These are phyloP conservation scores for Komagataella phaffii DNA, from an alignment of 805 yeast genomes.

Conservation along the genomic window DNA sequence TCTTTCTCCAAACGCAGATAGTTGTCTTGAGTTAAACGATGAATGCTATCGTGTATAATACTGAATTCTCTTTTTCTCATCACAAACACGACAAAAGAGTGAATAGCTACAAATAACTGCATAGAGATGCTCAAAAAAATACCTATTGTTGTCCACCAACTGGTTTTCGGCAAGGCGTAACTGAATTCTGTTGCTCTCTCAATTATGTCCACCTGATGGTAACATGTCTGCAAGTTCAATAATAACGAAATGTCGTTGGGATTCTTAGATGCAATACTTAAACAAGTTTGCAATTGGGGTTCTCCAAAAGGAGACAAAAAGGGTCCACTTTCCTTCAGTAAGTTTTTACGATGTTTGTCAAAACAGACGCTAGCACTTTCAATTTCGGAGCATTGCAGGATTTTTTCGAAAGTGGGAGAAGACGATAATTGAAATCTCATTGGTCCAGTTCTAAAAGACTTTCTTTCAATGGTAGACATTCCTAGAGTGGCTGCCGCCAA, in stretches of 20 bases:
- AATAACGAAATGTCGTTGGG: conserved; percentile 11
- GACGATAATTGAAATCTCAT: background rate
- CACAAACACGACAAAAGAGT: conserved; percentile 2
- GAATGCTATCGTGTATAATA: background rate
- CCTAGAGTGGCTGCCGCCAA: background rate
- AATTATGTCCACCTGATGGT: conserved; percentile 11
- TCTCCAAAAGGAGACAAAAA: conserved; percentile 2
- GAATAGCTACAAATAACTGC: conserved; percentile 2
- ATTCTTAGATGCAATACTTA: conserved; percentile 6
- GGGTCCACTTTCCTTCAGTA: background rate
- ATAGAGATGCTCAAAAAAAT: conserved; percentile 2
- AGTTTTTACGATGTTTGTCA: conserved; percentile 6
- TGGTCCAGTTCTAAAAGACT: background rate
- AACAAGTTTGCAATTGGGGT: conserved; percentile 11
- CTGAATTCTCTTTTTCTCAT: conserved; percentile 3
- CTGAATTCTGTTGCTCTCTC: conserved; percentile 1
- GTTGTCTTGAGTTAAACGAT: background rate
- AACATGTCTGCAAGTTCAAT: conserved; percentile 14
- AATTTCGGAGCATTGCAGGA: conserved; percentile 11
- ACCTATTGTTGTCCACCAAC: conserved; percentile 4
- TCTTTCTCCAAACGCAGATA: conserved; percentile 1
- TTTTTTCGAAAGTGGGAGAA: conserved; percentile 3
- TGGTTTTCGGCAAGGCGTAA: background rate
- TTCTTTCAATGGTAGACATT: background rate
- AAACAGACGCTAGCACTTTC: conserved; percentile 11